Base-by-base conservation (phyloP, 352 stramenopile species). In the Pythium biforme region DNA sequence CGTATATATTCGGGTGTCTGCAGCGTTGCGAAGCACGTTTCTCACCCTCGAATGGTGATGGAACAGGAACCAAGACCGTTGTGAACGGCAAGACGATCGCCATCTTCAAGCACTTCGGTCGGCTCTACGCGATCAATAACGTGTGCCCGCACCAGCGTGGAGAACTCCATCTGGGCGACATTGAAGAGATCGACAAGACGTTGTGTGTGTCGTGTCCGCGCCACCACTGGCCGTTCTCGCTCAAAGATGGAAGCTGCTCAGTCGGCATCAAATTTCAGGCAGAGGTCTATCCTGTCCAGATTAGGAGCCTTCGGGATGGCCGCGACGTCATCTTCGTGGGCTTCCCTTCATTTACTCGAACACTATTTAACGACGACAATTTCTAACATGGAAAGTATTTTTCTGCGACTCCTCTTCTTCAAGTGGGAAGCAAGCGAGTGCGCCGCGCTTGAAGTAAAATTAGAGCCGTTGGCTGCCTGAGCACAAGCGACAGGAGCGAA, bases 101-200 rank as follows among this genome's bases (percentile, higher is more conserved):
- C n/a, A 86, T 95, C 67, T 94, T 94, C 68, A 90, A 90, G 71
- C 81, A 92, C 48, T 62, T 79, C 23, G 74, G 71, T 0, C 65
- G 74, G 40, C 77, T 93, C 23, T 92, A 87, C 55, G 84, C 84
- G 27, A 86, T 95, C 54, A 76, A 92, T 62, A 76, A 95, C 43
- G 68, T 74, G 6, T 95, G 86, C 55, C 86, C 86, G 12, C 86
- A 95, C 50, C 83, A 92, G 57, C 83, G 80, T 17, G 86, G 81
- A 19, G 77, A 84, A n/a, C 70, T 95, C 10, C 79, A 93, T 51
- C 55, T 93, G n/a, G 86, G 86, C 9, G 86, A 95, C 60, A 95
- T 95, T 26, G 86, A 95, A 76, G 84, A 94, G 31, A 83, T 90
- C 25, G 81, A 89, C 63, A 84, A 81, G 41, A 74, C 59, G 26